phyloP scores from a whole-genome alignment of 2,329 filamentous ascomycete genomes.

The Tolypocladium nubicola region DNA sequence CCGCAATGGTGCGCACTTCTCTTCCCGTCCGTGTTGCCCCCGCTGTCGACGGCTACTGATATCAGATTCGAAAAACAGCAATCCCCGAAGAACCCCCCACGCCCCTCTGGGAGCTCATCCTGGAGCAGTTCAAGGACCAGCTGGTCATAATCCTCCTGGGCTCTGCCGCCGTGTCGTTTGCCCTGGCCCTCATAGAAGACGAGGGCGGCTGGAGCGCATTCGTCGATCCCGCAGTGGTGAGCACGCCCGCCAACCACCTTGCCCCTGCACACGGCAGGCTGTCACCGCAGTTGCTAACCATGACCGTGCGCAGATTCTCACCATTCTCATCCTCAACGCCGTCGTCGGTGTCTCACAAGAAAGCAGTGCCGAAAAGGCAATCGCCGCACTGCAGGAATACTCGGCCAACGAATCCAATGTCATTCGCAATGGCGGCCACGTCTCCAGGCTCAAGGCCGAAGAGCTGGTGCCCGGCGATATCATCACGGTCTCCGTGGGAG shows the following conservation, averaged over 20 bases:
- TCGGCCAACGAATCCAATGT: slow-evolving; percentile 97
- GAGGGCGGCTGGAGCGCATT: slow-evolving; percentile 94
- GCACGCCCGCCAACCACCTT: slow-evolving; percentile 23
- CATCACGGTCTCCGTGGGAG: slow-evolving; percentile 76
- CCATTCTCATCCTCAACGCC: slow-evolving; percentile 91
- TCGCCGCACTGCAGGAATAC: slow-evolving; percentile 96
- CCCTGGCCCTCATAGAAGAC: slow-evolving; percentile 85
- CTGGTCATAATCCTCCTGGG: slow-evolving; percentile 89
- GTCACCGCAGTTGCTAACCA: not conserved
- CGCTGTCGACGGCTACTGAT: slow-evolving; percentile 6
- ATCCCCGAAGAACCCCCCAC: slow-evolving; percentile 85
- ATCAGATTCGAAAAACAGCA: slow-evolving; percentile 22
- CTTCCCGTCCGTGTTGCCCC: not conserved
- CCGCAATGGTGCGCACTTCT: slow-evolving; percentile 49
- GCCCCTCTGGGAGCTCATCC: slow-evolving; percentile 87
- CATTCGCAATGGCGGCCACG: slow-evolving; percentile 65
- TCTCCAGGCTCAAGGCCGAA: slow-evolving; percentile 84
- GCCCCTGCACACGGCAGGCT: not conserved
- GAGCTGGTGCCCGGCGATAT: slow-evolving; percentile 93
- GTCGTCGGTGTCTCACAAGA: slow-evolving; percentile 97
- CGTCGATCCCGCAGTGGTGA: slow-evolving; percentile 87
- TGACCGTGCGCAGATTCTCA: slow-evolving; percentile 60
- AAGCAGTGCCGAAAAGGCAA: slow-evolving; percentile 96
- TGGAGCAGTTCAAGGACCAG: slow-evolving; percentile 99
- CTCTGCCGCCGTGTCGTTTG: slow-evolving; percentile 87